phyloP scores from a whole-genome alignment of 306 rosid species.

The Fragaria ananassa region DNA sequence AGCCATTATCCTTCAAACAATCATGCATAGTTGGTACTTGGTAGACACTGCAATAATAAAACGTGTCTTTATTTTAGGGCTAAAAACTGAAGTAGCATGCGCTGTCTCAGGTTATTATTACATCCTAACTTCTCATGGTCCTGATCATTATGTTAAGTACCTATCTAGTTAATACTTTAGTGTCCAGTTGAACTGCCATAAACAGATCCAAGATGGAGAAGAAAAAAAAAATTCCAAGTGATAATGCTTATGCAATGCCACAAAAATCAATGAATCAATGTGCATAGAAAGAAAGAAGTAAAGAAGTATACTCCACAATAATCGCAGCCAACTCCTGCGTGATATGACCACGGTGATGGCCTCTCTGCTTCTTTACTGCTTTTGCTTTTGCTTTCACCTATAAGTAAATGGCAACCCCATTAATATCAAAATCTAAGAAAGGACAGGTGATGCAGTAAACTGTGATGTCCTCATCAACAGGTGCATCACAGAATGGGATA shows the following conservation, averaged over 20 bases:
- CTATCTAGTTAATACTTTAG: neutral
- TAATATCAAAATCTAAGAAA: neutral
- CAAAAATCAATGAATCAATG: slow-evolving; percentile 10
- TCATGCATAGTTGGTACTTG: neutral
- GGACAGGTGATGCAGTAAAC: too few relatives aligned
- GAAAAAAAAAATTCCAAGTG: neutral
- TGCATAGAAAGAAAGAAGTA: slow-evolving; percentile 18
- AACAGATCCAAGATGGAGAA: neutral
- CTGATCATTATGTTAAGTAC: neutral
- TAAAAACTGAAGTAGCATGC: neutral
- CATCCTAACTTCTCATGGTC: neutral
- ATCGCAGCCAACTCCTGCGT: slow-evolving; percentile 63
- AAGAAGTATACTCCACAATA: slow-evolving; percentile 74
- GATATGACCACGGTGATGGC: slow-evolving; percentile 36
- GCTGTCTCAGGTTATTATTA: neutral
- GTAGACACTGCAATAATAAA: neutral
- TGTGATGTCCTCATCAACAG: too few relatives aligned
- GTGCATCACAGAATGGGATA: neutral
- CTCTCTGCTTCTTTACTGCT: slow-evolving; percentile 24
- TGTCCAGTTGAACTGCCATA: neutral
- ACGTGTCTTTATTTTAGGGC: neutral
- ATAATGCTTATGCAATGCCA: neutral
- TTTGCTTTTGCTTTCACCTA: slow-evolving; percentile 44
- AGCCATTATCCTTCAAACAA: neutral
- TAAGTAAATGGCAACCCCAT: slow-evolving; percentile 26